A percentile compares a stretch with the other conserved stretches of the same genome.
Conservation (phyloP, 805 yeast genomes). For the Ogataea chonburiensis region DNA sequence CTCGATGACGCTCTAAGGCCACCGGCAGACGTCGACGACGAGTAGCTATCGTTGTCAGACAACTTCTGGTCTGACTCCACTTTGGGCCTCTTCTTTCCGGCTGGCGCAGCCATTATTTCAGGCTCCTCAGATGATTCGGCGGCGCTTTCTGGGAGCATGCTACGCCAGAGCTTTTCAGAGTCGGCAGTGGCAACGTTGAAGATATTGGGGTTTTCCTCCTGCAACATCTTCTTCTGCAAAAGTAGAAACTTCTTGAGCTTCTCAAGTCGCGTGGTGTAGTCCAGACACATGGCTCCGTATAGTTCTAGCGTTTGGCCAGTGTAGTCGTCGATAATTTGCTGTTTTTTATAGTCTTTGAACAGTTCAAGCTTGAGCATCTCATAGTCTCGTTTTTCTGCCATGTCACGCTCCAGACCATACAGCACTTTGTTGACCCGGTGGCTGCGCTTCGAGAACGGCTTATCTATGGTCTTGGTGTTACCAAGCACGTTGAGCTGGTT, state of each 20-base stretch:
- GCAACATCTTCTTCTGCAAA: conserved; percentile 30
- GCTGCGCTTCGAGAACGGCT: conserved; percentile 15
- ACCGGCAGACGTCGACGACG: conserved; percentile 15
- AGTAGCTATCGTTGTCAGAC: conserved; percentile 15
- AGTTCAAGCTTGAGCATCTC: conserved; percentile 30
- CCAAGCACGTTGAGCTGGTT: conserved; percentile 15
- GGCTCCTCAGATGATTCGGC: not conserved
- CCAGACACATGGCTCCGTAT: conserved; percentile 28
- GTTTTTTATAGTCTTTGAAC: conserved; percentile 26
- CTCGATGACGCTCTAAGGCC: conserved; percentile 13
- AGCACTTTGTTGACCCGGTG: conserved; percentile 10
- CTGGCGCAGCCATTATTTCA: not conserved
- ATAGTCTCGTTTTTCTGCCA: conserved; percentile 35
- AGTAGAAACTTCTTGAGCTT: conserved; percentile 34
- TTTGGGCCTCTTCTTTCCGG: conserved; percentile 4
- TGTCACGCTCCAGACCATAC: conserved; percentile 30
- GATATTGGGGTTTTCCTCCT: conserved; percentile 26
- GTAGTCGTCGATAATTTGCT: conserved; percentile 27
- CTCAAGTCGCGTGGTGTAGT: conserved; percentile 30
- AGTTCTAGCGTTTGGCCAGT: conserved; percentile 27
- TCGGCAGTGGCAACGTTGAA: conserved; percentile 32
- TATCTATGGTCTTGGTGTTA: conserved; percentile 7
- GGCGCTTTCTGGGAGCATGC: conserved; percentile 6
- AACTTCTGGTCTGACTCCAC: conserved; percentile 8
- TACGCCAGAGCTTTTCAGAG: conserved; percentile 33